Evolutionary conservation across 2,329 filamentous ascomycete genomes (phyloP).

Genomic region (Fusarium goolgardi): DNA sequence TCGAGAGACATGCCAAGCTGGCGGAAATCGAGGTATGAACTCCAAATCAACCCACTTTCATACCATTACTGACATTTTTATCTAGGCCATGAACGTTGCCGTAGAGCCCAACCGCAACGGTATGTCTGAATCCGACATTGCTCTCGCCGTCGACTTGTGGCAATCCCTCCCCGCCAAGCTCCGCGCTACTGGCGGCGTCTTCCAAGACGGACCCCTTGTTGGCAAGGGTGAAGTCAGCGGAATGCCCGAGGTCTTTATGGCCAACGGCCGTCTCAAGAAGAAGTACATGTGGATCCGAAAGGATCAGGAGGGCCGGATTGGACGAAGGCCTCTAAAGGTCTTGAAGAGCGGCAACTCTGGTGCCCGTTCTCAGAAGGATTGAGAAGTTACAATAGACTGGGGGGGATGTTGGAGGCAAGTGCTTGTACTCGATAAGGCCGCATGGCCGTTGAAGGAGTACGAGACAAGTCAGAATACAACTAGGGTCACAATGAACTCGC

Average conservation of each 20-base stretch:
- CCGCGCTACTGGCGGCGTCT: conserved; percentile 11
- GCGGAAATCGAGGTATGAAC: neutral
- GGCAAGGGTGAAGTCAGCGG: conserved; percentile 13
- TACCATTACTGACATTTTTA: neutral
- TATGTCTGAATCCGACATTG: conserved; percentile 1
- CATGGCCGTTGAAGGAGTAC: too few species aligned
- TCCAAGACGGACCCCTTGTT: conserved; percentile 14
- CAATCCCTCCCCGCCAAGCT: conserved; percentile 18
- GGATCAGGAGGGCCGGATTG: neutral
- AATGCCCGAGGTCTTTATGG: conserved; percentile 5
- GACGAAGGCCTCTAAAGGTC: neutral
- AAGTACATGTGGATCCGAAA: conserved; percentile 21
- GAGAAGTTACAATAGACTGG: accelerated
- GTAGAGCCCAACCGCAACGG: neutral
- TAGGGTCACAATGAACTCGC: neutral
- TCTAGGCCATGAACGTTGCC: conserved; percentile 9
- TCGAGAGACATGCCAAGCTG: conserved; percentile 19
- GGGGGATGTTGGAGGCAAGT: too few species aligned
- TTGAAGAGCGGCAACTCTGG: conserved; percentile 7
- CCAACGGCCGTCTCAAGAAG: conserved; percentile 17
- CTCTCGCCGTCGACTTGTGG: conserved; percentile 21
- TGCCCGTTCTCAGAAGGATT: neutral
- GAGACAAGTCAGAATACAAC: too few species aligned
- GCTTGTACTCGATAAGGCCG: neutral
- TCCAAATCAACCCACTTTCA: accelerated